Conservation (phyloP, 2,329 filamentous ascomycete species). For the Claviceps sp. region DNA sequence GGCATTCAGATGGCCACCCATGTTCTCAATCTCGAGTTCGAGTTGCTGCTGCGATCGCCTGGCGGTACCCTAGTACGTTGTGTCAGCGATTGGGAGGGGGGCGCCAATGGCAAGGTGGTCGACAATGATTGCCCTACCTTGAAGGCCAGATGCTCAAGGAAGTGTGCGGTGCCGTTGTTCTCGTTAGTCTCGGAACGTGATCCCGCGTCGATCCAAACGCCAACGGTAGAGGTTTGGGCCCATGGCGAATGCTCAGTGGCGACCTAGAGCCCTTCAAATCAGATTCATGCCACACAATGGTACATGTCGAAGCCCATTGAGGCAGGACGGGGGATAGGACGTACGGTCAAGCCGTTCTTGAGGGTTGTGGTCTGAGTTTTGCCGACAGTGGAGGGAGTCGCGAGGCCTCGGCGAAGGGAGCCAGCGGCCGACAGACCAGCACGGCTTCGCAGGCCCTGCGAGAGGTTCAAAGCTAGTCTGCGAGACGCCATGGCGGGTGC, state of each 20-base stretch:
- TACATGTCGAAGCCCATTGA: slow-evolving; percentile 24
- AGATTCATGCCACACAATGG: slow-evolving; percentile 12
- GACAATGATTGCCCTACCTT: slow-evolving; percentile 53
- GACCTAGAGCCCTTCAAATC: slow-evolving; percentile 45
- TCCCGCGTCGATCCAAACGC: slow-evolving; percentile 98
- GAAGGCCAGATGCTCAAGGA: slow-evolving; percentile 98
- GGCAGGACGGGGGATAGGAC: slow-evolving; percentile 16
- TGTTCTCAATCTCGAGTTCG: slow-evolving; percentile 99
- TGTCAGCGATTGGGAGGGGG: not conserved
- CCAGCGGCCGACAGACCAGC: slow-evolving; percentile 67
- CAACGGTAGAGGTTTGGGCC: slow-evolving; percentile 95
- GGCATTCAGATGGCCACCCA: slow-evolving; percentile 97
- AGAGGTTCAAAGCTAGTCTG: slow-evolving; percentile 90
- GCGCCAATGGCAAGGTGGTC: not conserved
- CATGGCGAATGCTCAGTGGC: slow-evolving; percentile 96
- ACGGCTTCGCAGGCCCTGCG: slow-evolving; percentile 79
- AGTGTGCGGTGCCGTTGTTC: slow-evolving; percentile 98
- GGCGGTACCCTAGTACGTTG: slow-evolving; percentile 57
- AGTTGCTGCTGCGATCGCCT: slow-evolving; percentile 93
- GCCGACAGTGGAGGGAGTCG: slow-evolving; percentile 66
- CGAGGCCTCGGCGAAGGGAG: slow-evolving; percentile 74
- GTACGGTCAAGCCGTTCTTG: slow-evolving; percentile 92
- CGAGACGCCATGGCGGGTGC: slow-evolving; percentile 74
- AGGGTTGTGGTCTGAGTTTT: slow-evolving; percentile 94
- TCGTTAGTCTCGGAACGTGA: slow-evolving; percentile 95